Conservation (phyloP, 306 rosid species). For the Vigna unguiculata region DNA sequence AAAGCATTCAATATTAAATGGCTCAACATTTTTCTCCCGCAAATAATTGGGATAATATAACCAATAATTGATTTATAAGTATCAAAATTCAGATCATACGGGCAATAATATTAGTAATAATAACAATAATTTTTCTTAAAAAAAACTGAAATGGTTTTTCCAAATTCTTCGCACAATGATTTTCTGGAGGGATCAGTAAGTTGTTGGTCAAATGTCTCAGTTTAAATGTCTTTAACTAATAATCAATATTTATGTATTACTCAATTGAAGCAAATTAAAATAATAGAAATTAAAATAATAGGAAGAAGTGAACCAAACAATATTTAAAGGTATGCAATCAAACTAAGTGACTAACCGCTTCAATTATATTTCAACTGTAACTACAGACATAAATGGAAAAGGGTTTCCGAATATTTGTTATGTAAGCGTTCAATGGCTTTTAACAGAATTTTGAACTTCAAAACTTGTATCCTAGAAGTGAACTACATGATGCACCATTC, state of each 20-base stretch:
- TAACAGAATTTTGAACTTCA: constrained; percentile 51
- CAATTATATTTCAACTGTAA: constrained; percentile 45
- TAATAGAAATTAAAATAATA: neutral
- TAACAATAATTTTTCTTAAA: too few relatives aligned
- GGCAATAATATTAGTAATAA: neutral
- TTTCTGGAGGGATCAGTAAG: neutral
- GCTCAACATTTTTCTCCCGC: neutral
- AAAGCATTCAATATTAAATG: neutral
- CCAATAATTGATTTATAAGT: neutral
- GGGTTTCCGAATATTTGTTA: constrained; percentile 52
- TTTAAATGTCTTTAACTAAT: neutral
- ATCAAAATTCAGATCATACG: neutral
- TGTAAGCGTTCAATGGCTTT: constrained; percentile 56
- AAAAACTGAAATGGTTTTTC: too few relatives aligned
- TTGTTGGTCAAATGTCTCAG: neutral
- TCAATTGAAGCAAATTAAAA: neutral
- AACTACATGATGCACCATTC: constrained; percentile 58
- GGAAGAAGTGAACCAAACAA: constrained; percentile 11
- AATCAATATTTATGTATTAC: neutral
- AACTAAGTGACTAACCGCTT: constrained; percentile 30
- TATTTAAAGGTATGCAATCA: constrained; percentile 32
- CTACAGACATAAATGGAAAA: constrained; percentile 48
- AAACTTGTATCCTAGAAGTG: constrained; percentile 55
- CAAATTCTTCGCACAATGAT: neutral
- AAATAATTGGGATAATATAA: neutral